These are phyloP conservation scores for Rhodotorula kratochvilovae DNA, from an alignment of 768 basidiomycete species.

Conservation along the genomic window DNA sequence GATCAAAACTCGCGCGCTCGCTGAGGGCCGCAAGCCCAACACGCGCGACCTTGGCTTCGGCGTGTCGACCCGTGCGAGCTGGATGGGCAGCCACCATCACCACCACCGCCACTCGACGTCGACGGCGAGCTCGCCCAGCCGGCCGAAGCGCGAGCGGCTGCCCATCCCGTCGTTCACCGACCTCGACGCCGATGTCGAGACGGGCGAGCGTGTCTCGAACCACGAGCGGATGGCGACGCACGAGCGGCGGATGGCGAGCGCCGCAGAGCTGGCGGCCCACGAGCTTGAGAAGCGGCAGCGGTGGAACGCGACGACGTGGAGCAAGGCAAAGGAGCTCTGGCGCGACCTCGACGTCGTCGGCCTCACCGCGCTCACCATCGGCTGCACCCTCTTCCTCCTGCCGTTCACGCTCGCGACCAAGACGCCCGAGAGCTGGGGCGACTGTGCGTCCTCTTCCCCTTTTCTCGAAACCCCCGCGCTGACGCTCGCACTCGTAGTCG, in stretches of 20 bases:
- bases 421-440: slow-evolving; percentile 27
- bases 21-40: slow-evolving; percentile 17
- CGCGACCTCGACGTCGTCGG: slow-evolving; percentile 39
- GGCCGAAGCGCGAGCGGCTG: neutral
- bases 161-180: no score
- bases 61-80: slow-evolving; percentile 21
- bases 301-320: slow-evolving; percentile 24
- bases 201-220: neutral
- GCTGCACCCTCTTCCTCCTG: slow-evolving; percentile 35
- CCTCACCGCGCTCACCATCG: slow-evolving; percentile 29
- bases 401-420: slow-evolving; percentile 40
- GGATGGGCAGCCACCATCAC: slow-evolving; percentile 5
- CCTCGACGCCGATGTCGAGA: neutral
- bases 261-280: slow-evolving; percentile 13
- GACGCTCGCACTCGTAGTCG: neutral
- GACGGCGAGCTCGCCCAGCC: neutral
- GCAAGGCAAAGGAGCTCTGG: slow-evolving; percentile 32
- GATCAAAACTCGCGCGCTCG: slow-evolving; percentile 12
- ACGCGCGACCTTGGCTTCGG: slow-evolving; percentile 26
- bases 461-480: neutral
- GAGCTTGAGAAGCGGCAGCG: slow-evolving; percentile 27
- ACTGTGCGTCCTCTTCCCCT: slow-evolving; percentile 30
- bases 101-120: neutral
- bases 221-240: neutral
- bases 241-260: neutral